Conservation (phyloP, 1,284 basidiomycete species). For the Sporisorium scitamineum region DNA sequence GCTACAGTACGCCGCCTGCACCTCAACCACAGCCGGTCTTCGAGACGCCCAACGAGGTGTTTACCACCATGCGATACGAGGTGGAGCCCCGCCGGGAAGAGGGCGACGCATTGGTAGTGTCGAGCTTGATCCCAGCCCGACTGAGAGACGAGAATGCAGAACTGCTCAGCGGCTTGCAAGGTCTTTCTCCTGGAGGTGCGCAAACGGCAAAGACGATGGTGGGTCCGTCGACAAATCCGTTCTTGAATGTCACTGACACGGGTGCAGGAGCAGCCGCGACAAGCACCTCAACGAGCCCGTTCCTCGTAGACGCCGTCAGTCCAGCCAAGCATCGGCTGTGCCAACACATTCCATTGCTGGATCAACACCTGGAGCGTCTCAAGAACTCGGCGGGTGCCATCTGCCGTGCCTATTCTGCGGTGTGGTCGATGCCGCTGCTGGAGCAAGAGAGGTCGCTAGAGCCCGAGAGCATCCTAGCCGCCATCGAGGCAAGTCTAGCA, state of each 20-base stretch:
- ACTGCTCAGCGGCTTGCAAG: constrained; percentile 17
- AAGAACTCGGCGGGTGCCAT: constrained; percentile 37
- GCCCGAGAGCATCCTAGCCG: constrained; percentile 25
- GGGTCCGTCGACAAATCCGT: constrained; percentile 34
- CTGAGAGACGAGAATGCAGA: constrained; percentile 11
- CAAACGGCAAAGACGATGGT: neutral
- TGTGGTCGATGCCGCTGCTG: constrained; percentile 34
- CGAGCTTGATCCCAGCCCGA: constrained; percentile 23
- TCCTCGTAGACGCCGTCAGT: constrained; percentile 15
- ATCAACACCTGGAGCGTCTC: constrained; percentile 39
- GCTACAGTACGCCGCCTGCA: neutral
- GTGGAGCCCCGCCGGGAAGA: constrained; percentile 1
- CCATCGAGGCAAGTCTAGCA: constrained; percentile 26
- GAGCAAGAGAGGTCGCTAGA: constrained; percentile 30
- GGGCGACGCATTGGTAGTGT: constrained; percentile 29
- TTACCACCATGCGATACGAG: constrained; percentile 52
- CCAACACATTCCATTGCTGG: constrained; percentile 37
- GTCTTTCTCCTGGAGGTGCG: constrained; percentile 4
- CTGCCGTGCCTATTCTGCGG: constrained; percentile 39
- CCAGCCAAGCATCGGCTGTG: constrained; percentile 30
- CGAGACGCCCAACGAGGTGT: constrained; percentile 43
- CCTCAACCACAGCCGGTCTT: constrained; percentile 8
- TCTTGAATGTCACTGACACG: constrained; percentile 15
- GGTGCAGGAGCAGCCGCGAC: neutral
- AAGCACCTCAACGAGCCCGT: constrained; percentile 22